Conservation (phyloP, 768 basidiomycete species). For the Panellus pusillus region DNA sequence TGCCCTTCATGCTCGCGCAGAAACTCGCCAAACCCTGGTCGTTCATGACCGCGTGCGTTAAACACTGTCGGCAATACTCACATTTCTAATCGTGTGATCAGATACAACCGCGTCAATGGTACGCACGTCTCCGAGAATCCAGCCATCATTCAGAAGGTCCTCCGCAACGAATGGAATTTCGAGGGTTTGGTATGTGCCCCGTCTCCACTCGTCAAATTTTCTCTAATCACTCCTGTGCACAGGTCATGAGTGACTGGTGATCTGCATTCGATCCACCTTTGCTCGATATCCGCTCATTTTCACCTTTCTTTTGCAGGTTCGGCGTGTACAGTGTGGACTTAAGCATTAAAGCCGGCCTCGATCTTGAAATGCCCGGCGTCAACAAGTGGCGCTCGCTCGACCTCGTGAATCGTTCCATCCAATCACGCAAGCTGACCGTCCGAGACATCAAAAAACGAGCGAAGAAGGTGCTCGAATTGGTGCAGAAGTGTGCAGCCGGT, state of each 20-base stretch:
- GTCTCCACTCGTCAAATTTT: background rate
- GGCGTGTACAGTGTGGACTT: slow-evolving; percentile 68
- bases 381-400: slow-evolving; percentile 78
- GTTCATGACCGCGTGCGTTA: slow-evolving; percentile 68
- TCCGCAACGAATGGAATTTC: slow-evolving; percentile 72
- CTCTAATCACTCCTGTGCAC: background rate
- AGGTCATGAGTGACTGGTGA: slow-evolving; percentile 84
- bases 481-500: slow-evolving; percentile 64
- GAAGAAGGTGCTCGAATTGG: slow-evolving; percentile 62
- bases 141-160: slow-evolving; percentile 55
- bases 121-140: slow-evolving; percentile 68
- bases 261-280: background rate
- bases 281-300: background rate
- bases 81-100: slow-evolving; percentile 23
- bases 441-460: slow-evolving; percentile 69
- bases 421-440: slow-evolving; percentile 62
- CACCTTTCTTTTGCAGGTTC: slow-evolving; percentile 43
- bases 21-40: slow-evolving; percentile 66
- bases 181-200: slow-evolving; percentile 48
- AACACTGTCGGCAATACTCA: no score
- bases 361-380: slow-evolving; percentile 78
- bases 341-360: slow-evolving; percentile 71
- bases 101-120: slow-evolving; percentile 79
- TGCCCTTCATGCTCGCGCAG: slow-evolving; percentile 76
- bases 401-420: slow-evolving; percentile 59